Conservation (phyloP, 345 rosid species). For the Gossypium turneri region DNA sequence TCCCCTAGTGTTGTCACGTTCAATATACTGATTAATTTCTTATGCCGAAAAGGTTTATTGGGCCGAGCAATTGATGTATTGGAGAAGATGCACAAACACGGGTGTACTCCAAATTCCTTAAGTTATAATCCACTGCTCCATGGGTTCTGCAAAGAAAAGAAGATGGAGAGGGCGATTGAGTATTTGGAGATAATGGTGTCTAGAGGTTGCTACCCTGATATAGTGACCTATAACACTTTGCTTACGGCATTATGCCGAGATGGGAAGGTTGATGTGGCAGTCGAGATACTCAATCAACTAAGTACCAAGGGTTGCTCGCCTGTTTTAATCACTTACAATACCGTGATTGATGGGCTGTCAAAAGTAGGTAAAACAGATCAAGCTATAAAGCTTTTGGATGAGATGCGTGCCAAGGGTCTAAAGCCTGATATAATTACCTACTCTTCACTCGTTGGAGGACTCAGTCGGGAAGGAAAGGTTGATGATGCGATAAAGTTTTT, state of each 20-base stretch:
- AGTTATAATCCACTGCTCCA: constrained; percentile 84
- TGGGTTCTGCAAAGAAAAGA: constrained; percentile 84
- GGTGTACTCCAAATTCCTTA: constrained; percentile 70
- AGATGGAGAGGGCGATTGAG: constrained; percentile 76
- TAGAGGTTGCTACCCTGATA: constrained; percentile 87
- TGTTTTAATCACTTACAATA: constrained; percentile 72
- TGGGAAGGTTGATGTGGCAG: constrained; percentile 80
- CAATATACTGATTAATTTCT: constrained; percentile 82
- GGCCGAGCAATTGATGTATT: constrained; percentile 72
- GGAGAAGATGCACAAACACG: constrained; percentile 84
- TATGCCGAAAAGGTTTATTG: constrained; percentile 74
- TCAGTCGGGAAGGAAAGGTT: constrained; percentile 74
- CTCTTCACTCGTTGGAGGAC: constrained; percentile 77
- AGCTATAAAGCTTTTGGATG: constrained; percentile 59
- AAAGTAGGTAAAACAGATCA: constrained; percentile 75
- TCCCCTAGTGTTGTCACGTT: constrained; percentile 86
- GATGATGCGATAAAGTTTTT: constrained; percentile 74
- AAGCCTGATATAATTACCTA: constrained; percentile 74
- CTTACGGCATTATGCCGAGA: constrained; percentile 80
- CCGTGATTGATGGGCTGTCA: constrained; percentile 76
- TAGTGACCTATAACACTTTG: constrained; percentile 85
- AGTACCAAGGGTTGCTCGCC: constrained; percentile 78
- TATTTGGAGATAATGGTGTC: constrained; percentile 82
- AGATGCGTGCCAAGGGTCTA: constrained; percentile 72
- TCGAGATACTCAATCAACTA: constrained; percentile 79